Base-by-base conservation (phyloP, 164 flowering plant species). In the Macadamia integrifolia region DNA sequence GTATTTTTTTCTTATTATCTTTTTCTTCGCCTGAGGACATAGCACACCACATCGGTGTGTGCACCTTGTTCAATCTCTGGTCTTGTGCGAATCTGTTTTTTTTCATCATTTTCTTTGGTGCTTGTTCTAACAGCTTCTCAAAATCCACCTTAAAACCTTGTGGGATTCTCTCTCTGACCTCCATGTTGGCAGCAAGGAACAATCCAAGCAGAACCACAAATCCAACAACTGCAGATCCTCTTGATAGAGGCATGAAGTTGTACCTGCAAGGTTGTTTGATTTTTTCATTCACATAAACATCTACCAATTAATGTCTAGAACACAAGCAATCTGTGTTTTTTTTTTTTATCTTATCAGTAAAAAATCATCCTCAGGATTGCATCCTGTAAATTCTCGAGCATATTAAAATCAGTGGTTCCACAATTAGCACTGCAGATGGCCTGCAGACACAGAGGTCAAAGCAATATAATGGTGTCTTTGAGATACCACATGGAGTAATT, bases 221-320 rank as follows among this genome's bases (percentile, higher is more conserved):
- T 8, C 99, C 99, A 74, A 90, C 87, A 12, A 65, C 97, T 28
- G 97, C 91, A 60, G 97, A 80, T 43, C 99, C 99, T 77, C 97
- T 84, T 30, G 97, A 88, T 58, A 94, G 80, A 2, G 99, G 97
- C 99, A 90, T 94, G 79, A 92, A 94, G 73, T 90, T 92, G 81
- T 92, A 94, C 99, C 99, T 94, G 86, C 57, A 75, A 78, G 28
- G 15, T 64, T 23, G 15, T 64, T 17, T 29, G 42, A 15, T 28
- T 35, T 28, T 35, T 58, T 23, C 44, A 55, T 17, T 17, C 23
- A 50, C 42, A 43, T 32, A 55, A 71, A 44, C 59, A 55, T 15
- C 31, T 17, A 12, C 7, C 18, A 29, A 1, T 17, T 61, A 55
- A 61, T 60, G 12, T 40, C 13, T 28, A 42, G 11, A 8, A 59